Evolutionary conservation across 805 yeast species (phyloP), one percentile per base, ranked within the genome.

Genomic region (Nakazawaea ernobii): DNA sequence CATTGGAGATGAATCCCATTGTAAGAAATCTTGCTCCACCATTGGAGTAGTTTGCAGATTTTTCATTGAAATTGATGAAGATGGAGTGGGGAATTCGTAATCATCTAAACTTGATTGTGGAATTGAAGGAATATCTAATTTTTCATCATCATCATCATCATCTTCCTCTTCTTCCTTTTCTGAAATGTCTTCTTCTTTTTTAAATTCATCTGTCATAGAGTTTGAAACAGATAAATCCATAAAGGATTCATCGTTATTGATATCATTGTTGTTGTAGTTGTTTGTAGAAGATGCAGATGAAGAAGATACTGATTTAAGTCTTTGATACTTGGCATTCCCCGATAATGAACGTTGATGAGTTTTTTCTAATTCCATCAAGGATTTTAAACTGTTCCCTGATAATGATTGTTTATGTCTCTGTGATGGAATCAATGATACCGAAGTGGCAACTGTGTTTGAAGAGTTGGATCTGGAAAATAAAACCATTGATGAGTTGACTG

Each of bases 401-500:
- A 40, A 42, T 11, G 42, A 29, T 9, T 39, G 42, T 35, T 48
- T 54, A 41, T 41, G 46, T 13, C 48, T 11, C 13, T 39, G 33
- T 39, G 40, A 39, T 24, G 29, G 51, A 43, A 45, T 44, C 3
- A 55, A 43, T 1, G 61, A 53, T 3, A 50, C 41, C 8, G 52
- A 30, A 20, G 63, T 56, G 27, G 53, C 50, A 28, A 59, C 45
- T 2, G 66, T 61, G 11, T 60, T 52, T 10, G 56, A 50, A 4
- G 65, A 60, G 10, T 59, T 57, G 6, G 62, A 49, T 51, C 66
- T 56, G 8, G 67, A 61, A 49, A 61, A 62, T 13, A 59, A 11
- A 6, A 39, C 24, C 24, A 20, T 27, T 10, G 49, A 48, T 8
- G 49, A 33, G 20, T 35, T 45, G 20, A 41, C 46, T 11, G 50